Evolutionary conservation across 805 yeast genomes (phyloP), one percentile per base, ranked within the genome.

Genomic region (Metschnikowia proteae): DNA sequence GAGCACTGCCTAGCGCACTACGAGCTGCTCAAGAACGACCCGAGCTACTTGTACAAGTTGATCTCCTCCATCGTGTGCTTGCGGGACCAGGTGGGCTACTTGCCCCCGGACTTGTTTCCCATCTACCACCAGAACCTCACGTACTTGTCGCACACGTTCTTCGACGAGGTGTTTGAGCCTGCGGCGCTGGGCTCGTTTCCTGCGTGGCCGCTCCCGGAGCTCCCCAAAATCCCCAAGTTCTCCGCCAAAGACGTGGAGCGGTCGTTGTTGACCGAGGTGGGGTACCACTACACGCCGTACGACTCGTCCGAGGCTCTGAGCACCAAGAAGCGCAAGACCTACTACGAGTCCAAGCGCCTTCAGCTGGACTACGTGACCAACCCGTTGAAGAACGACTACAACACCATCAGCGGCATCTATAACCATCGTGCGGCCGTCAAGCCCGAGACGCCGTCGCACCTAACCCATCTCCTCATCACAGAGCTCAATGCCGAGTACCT

Each of bases 51-150:
- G 38, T 84, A 81, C 53, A 82, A 81, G 41, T 82, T 86, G 7
- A 82, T 91, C 1, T 88, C 96, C 0, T 89, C 96, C 0, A 76
- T 86, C 17, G 96, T 90, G 3, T 88, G 90, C 29, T 66, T 89
- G 45, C 71, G 96, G 58, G 96, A 86, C 54, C 76, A 83, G 50
- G 89, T 86, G 10, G 98, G 98, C 6, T 78, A 79, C 42, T 64
- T 92, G 38, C 94, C 96, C 2, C 84, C 89, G 0, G 94, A 84
- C 59, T 64, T 89, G 42, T 75, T 86, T 61, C 91, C 94, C 11
- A 79, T 87, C 22, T 88, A 85, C 63, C 73, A 80, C 35, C 84
- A 83, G 55, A 78, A 84, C 49, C 72, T 90, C 54, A 72, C 74
- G 5, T 86, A 80, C 58, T 70, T 91, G 45, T 67, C 73, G 1